These are phyloP conservation scores for Saccharomyces hybrid DNA, from an alignment of 1,139 yeast species.

Conservation along the genomic window DNA sequence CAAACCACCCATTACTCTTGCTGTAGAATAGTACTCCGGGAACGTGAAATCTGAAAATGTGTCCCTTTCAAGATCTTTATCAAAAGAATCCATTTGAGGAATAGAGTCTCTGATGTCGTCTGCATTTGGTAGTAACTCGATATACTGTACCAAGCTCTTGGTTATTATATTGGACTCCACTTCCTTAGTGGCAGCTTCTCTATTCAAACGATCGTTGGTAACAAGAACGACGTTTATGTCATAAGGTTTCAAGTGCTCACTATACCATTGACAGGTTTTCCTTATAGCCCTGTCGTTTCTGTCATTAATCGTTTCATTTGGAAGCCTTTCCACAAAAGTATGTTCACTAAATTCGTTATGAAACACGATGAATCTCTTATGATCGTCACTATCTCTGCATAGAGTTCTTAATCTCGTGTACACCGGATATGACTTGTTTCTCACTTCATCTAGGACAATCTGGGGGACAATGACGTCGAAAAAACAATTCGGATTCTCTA, in stretches of 20 bases:
- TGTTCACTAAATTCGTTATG: constrained; percentile 84
- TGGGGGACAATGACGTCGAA: constrained; percentile 90
- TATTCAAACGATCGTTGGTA: constrained; percentile 70
- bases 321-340: constrained; percentile 56
- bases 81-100: constrained; percentile 46
- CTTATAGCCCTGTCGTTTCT: constrained; percentile 90
- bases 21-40: constrained; percentile 70
- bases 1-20: constrained; percentile 85
- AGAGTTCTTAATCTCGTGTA: constrained; percentile 77
- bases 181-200: constrained; percentile 48
- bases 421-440: constrained; percentile 79
- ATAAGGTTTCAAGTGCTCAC: constrained; percentile 47
- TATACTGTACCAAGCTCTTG: constrained; percentile 54
- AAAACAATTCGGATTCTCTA: constrained; percentile 72
- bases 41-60: constrained; percentile 49
- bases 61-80: constrained; percentile 17
- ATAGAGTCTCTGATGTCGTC: constrained; percentile 73
- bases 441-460: constrained; percentile 87
- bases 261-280: constrained; percentile 64
- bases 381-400: constrained; percentile 50
- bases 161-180: constrained; percentile 40
- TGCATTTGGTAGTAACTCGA: constrained; percentile 66
- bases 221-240: constrained; percentile 54
- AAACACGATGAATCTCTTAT: constrained; percentile 80
- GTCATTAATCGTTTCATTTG: constrained; percentile 76